Base-by-base conservation (phyloP, 2,329 filamentous ascomycete genomes). In the Cladosporium sphaerospermum region DNA sequence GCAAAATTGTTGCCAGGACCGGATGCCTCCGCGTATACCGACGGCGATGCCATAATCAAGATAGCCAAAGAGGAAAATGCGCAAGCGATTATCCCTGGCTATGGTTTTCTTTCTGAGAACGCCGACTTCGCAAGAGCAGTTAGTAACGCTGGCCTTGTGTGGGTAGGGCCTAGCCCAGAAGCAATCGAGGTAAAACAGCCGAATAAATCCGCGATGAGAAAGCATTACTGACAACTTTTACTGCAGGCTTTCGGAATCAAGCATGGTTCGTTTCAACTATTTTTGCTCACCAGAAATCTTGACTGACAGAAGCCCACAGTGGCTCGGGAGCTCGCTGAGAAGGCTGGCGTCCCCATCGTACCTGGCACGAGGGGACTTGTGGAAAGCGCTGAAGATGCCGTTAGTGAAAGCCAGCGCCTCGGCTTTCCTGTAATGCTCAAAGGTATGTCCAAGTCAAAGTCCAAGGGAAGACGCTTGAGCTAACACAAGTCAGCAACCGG, bases 91-190 rank as follows among this genome's bases (percentile, higher is more conserved):
- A 81, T 84, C 46, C 83, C 83, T 0, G 83, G 84, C 2, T 86
- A 87, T 68, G 84, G 84, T 0, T 86, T 85, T 55, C 67, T 87
- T 1, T 79, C 78, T 0, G 83, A 86, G 54, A 83, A 85, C 61
- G 75, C 79, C 4, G 73, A 78, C 4, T 86, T 86, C 62, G 82
- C 83, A 0, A 64, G 71, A 18, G 67, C 71, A 0, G 77, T 83
- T 0, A 64, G 71, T 18, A 69, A 74, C 8, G 77, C 76, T 1
- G 83, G 81, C 0, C 71, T 86, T 55, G 70, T 72, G 1, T 86
- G 80, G 71, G 74, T 81, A 11, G 83, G 84, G 0, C 84, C 84
- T 1, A 75, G 72, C 10, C 71, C 80, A 0, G 67, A 74, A 10
- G 63, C 66, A 19, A 83, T 84, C 48, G 73, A 77, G 51, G 51